Base-by-base conservation (phyloP, 2,329 filamentous ascomycete genomes). In the Hymenoscyphus albidus region DNA sequence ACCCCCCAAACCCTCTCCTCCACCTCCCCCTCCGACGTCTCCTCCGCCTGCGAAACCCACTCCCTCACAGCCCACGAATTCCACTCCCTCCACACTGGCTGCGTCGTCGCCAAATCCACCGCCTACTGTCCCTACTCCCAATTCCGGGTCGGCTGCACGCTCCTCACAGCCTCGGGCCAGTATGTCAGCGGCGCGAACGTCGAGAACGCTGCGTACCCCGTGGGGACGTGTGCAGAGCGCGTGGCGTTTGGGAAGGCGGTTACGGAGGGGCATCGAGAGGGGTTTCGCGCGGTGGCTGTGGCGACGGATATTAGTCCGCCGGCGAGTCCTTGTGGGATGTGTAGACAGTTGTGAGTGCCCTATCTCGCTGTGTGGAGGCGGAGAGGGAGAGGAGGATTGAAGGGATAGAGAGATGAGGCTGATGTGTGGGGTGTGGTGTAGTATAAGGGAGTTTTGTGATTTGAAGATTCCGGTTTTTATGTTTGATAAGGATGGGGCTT, bases 191-290 rank as follows among this genome's bases (percentile, higher is more conserved):
- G 95, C 62, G 93, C 91, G 68, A 97, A 97, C 75, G 87, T 98
- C 67, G 95, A 99, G 80, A 97, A 98, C 76, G 80, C 92, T 1
- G 82, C 90, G 35, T 98, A 96, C 76, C 94, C 95, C 0, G 93
- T 97, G 5, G 92, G 92, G n/a, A 96, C 91, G 2, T 98, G 95
- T 77, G 95, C 95, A 14, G 95, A 99, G 83, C 83, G 94, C 65
- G 91, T 94, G n/a, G 93, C 92, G 1, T 83, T 98, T 70, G 90
- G 86, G 7, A 92, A 88, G 48, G 94, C 94, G 27, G 85, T 97
- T 5, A 84, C 86, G 27, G 70, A 72, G 58, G 74, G 72, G 6
- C 67, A 72, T 48, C 35, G 32, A 35, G 73, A 72, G 75, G 72
- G 74, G 64, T 92, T 96, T 78, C 88, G 86, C 73, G 94, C 93